Conservation (phyloP, 2,329 filamentous ascomycete species). For the Alternaria gaisen region DNA sequence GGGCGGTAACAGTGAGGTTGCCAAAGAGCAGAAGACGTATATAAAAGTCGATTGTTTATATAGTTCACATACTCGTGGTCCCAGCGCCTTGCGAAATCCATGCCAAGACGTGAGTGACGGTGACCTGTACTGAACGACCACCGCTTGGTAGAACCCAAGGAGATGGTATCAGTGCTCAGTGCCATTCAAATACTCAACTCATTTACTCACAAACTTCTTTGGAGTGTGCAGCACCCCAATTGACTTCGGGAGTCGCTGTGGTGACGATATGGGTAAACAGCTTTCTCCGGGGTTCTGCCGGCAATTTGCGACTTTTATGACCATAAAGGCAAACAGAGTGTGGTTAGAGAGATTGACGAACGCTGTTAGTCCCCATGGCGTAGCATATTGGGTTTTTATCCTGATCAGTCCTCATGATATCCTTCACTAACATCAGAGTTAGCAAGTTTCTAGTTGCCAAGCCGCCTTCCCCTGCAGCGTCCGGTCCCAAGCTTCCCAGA, state of each 20-base stretch:
- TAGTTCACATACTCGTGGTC: background rate
- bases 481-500: background rate
- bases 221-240: too few relatives aligned
- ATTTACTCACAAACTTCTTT: too few relatives aligned
- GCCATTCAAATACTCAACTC: background rate
- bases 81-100: background rate
- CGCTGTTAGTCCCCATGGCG: background rate
- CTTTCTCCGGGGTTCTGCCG: too few relatives aligned
- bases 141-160: background rate
- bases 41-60: background rate
- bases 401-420: background rate
- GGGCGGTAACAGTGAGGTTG: background rate
- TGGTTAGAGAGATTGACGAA: background rate
- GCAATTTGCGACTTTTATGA: too few relatives aligned
- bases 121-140: background rate
- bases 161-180: background rate
- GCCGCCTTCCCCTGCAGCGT: background rate
- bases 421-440: background rate
- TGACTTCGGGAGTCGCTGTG: too few relatives aligned
- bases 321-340: too few relatives aligned
- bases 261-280: too few relatives aligned
- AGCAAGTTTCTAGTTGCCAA: background rate
- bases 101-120: constrained; percentile 1
- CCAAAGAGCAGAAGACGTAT: background rate
- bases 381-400: background rate